These are phyloP conservation scores for Venturia nashicola DNA, from an alignment of 2,329 filamentous ascomycete species.

Conservation along the genomic window DNA sequence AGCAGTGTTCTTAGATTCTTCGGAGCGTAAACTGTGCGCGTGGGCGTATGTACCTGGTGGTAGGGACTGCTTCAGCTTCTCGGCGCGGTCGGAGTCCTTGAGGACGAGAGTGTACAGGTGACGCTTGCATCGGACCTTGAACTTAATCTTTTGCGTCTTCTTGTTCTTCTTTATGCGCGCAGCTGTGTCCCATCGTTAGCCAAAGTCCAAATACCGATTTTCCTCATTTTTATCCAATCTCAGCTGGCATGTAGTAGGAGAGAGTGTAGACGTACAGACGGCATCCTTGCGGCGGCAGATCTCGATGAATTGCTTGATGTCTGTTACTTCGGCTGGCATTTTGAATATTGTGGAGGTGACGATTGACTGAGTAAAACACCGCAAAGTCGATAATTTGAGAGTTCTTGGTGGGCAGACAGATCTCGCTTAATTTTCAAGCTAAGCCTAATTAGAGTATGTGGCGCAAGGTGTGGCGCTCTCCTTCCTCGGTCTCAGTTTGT, in stretches of 20 bases:
- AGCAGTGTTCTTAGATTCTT: background rate
- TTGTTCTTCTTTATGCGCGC: constrained; percentile 71
- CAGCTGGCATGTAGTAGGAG: background rate
- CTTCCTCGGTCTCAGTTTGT: background rate
- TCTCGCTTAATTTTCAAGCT: background rate
- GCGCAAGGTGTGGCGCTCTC: background rate
- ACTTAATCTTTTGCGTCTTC: constrained; percentile 89
- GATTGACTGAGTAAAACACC: background rate
- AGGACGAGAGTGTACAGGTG: constrained; percentile 97
- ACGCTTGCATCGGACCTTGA: constrained; percentile 98
- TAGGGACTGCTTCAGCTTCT: constrained; percentile 99
- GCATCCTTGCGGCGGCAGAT: constrained; percentile 99
- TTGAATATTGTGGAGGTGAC: constrained; percentile 38
- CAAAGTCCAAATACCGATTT: background rate
- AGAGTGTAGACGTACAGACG: constrained; percentile 63
- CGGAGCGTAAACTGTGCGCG: too few species aligned
- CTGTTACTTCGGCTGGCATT: constrained; percentile 97
- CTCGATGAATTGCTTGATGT: constrained; percentile 99
- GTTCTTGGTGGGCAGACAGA: background rate
- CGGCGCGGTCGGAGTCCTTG: constrained; percentile 98
- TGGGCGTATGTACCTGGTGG: constrained; percentile 66
- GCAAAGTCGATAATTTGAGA: background rate
- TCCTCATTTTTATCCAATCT: background rate
- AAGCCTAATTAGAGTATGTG: background rate
- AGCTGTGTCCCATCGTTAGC: constrained; percentile 22